A percentile compares a stretch with the other conserved stretches of the same genome.
These are phyloP conservation scores for Curvularia lunata DNA, from an alignment of 2,329 filamentous ascomycete genomes.

Conservation along the genomic window DNA sequence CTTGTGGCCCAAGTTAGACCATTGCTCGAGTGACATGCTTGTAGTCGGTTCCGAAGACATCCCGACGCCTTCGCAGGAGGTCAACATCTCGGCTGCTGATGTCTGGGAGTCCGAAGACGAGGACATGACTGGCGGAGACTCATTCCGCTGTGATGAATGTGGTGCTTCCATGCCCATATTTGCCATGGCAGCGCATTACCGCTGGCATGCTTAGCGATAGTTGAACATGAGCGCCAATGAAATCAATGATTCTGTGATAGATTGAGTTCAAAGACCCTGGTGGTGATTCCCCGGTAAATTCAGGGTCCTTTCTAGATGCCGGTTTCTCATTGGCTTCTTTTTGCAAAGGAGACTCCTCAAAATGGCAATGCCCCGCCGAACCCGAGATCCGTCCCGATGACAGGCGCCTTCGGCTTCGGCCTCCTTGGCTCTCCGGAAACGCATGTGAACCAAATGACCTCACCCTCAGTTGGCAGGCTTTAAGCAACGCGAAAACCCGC, in stretches of 20 bases:
- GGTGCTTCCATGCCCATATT: slow-evolving; percentile 63
- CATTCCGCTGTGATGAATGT: slow-evolving; percentile 57
- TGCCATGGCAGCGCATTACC: slow-evolving; percentile 63
- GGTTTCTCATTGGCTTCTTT: not conserved
- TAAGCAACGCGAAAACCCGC: slow-evolving; percentile 6
- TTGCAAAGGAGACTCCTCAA: not conserved
- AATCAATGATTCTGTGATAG: not conserved
- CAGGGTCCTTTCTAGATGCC: too few relatives aligned
- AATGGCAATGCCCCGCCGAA: not conserved
- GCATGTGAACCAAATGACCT: slow-evolving; percentile 11
- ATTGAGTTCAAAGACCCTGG: not conserved
- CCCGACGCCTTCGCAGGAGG: slow-evolving; percentile 35
- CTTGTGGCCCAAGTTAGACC: not conserved
- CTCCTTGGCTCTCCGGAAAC: slow-evolving; percentile 9
- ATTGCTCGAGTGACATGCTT: not conserved
- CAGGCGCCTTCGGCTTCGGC: slow-evolving; percentile 5
- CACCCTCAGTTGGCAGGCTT: slow-evolving; percentile 15
- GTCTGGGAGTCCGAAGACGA: slow-evolving; percentile 44
- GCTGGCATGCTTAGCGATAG: slow-evolving; percentile 56
- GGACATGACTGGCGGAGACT: slow-evolving; percentile 37
- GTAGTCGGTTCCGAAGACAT: slow-evolving; percentile 43
- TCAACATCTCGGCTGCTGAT: slow-evolving; percentile 22
- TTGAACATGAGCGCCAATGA: not conserved
- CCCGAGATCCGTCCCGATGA: slow-evolving; percentile 1
- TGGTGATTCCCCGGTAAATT: not conserved